These are phyloP conservation scores for Mycena venus DNA, from an alignment of 768 basidiomycete genomes.

Conservation along the genomic window DNA sequence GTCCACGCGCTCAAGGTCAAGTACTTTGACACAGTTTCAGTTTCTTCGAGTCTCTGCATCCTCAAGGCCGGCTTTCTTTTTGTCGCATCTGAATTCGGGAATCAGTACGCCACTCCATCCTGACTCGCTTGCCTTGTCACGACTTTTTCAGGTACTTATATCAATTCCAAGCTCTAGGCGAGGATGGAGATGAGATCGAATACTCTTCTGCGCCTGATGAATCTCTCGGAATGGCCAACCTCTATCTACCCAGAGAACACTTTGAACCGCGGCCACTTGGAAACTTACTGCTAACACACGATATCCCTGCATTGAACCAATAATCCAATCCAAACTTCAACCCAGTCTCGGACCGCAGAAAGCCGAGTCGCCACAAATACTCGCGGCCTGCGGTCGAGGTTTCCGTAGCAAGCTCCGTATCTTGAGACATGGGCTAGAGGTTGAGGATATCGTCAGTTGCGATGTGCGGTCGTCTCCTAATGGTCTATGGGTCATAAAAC, in stretches of 20 bases:
- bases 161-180: slow-evolving; percentile 97
- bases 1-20: slow-evolving; percentile 94
- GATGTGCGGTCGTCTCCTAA: slow-evolving; percentile 96
- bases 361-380: neutral
- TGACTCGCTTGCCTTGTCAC: neutral
- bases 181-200: slow-evolving; percentile 95
- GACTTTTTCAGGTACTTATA: slow-evolving; percentile 79
- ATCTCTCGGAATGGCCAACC: slow-evolving; percentile 20
- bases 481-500: slow-evolving; percentile 96
- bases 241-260: neutral
- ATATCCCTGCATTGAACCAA: neutral
- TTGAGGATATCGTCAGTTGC: slow-evolving; percentile 93
- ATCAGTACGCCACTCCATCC: slow-evolving; percentile 75
- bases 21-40: slow-evolving; percentile 98
- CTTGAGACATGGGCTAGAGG: slow-evolving; percentile 76
- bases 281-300: neutral
- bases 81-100: slow-evolving; percentile 96
- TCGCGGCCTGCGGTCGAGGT: slow-evolving; percentile 5
- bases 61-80: slow-evolving; percentile 98
- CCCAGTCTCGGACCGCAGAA: neutral
- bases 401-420: neutral
- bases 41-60: slow-evolving; percentile 92
- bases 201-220: slow-evolving; percentile 90
- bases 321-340: neutral
- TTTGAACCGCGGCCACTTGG: neutral